Base-by-base conservation (phyloP, 768 basidiomycete genomes). In the Rhodotorula babjevae region DNA sequence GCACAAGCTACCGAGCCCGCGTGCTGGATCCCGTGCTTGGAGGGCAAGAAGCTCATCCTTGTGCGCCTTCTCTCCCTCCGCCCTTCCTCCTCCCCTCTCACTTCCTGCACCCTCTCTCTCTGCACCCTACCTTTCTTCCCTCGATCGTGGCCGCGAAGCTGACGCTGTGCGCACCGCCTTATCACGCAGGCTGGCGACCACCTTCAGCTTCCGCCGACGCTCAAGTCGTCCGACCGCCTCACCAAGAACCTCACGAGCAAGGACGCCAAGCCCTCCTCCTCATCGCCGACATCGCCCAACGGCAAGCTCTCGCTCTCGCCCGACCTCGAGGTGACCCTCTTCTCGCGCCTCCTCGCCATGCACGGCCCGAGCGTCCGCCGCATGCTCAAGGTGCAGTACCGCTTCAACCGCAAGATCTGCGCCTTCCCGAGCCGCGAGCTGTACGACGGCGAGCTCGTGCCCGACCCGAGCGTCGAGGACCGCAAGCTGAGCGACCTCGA, bases 1-100 rank as follows among this genome's bases (percentile, higher is more conserved):
- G 97, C 96, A 0, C 96, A 98, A 80, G 95, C 94, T 8, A 79
- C 96, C 23, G 95, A 99, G 82, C 92, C 93, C 33, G 93, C 89
- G 10, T 97, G 93, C 82, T 97, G 95, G 93, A 87, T 98, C 46
- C 94, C 96, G 1, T 90, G 97, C 67, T 87, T 94, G 81, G 95
- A 94, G 52, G 90, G 88, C 2, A 89, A 88, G 82, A 95, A 93
- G 80, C 74, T 79, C 33, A 77, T 79, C 29, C 72, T 79, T 40
- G 78, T 77, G 40, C 62, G 77, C n/a, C n/a, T n/a, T n/a, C n/a
- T n/a, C n/a, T n/a, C n/a, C n/a, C n/a, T n/a, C n/a, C n/a, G n/a
- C n/a, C n/a, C n/a, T n/a, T n/a, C n/a, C n/a, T n/a, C n/a, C n/a
- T 36, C 23, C 0, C 10, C 46, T 4, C 44, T 46, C 16, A 0